phyloP scores from a whole-genome alignment of 495 filamentous ascomycete species.

The Annulohypoxylon maeteangense region DNA sequence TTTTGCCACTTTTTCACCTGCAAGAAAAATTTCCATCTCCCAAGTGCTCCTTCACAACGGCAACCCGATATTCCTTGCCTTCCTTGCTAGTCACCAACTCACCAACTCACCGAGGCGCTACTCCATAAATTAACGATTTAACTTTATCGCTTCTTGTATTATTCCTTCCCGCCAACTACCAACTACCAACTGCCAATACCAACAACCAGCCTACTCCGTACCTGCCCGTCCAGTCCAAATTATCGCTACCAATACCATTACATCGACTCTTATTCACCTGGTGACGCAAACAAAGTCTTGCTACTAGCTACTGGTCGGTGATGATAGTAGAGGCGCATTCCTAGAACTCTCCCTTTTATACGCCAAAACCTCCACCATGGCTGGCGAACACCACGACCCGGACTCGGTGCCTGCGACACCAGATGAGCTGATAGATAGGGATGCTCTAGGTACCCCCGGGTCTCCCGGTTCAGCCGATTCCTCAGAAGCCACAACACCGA shows the following conservation, averaged over 20 bases:
- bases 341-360: conserved; percentile 14
- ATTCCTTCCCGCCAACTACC: conserved; percentile 11
- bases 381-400: conserved; percentile 35
- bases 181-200: not conserved
- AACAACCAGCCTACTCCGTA: not conserved
- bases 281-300: conserved; percentile 8
- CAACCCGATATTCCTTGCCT: conserved; percentile 11
- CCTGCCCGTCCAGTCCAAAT: no score
- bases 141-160: conserved; percentile 13
- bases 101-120: not conserved
- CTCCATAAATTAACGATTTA: conserved; percentile 11
- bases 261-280: not conserved
- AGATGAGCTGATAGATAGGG: conserved; percentile 52
- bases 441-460: conserved; percentile 44
- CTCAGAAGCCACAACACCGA: conserved; percentile 59
- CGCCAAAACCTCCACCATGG: conserved; percentile 45
- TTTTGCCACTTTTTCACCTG: conserved; percentile 34
- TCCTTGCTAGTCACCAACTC: conserved; percentile 10
- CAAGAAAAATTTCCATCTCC: conserved; percentile 11
- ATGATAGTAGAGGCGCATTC: conserved; percentile 33
- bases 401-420: conserved; percentile 52
- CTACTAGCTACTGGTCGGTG: conserved; percentile 15
- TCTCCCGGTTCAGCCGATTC: conserved; percentile 57
- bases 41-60: conserved; percentile 12
- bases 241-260: not conserved